Evolutionary conservation across 2,329 filamentous ascomycete genomes (phyloP).

Genomic region (Microsporum canis): DNA sequence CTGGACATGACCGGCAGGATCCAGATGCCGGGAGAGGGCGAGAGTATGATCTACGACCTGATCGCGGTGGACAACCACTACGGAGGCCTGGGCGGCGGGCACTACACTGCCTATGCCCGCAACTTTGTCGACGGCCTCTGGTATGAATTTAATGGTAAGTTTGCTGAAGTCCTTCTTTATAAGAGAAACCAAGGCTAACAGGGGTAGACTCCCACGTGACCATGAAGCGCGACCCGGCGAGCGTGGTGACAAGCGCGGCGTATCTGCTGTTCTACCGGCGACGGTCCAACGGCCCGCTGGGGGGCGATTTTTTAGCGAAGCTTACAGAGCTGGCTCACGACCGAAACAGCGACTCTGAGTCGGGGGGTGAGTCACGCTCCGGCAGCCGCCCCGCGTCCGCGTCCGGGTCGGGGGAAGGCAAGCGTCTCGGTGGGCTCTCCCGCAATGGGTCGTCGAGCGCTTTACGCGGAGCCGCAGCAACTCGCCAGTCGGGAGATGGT

Average conservation of each 20-base stretch:
- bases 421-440: slow-evolving; percentile 79
- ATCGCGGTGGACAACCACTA: slow-evolving; percentile 95
- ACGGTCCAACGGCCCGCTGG: slow-evolving; percentile 63
- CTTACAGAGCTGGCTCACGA: slow-evolving; percentile 56
- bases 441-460: slow-evolving; percentile 84
- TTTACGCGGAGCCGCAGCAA: slow-evolving; percentile 66
- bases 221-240: slow-evolving; percentile 47
- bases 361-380: slow-evolving; percentile 25
- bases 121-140: slow-evolving; percentile 82
- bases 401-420: slow-evolving; percentile 64
- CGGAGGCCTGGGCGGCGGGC: slow-evolving; percentile 82
- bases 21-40: slow-evolving; percentile 66
- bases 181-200: background rate
- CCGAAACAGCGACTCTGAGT: slow-evolving; percentile 39
- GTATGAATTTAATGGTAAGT: slow-evolving; percentile 93
- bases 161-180: background rate
- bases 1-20: slow-evolving; percentile 73
- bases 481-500: slow-evolving; percentile 54
- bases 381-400: slow-evolving; percentile 24
- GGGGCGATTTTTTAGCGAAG: slow-evolving; percentile 61
- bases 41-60: slow-evolving; percentile 77
- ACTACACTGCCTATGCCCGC: slow-evolving; percentile 90
- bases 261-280: slow-evolving; percentile 96
- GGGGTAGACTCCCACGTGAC: slow-evolving; percentile 61
- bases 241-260: slow-evolving; percentile 62